phyloP scores from a whole-genome alignment of 768 basidiomycete species.

The Boletus rex-veris region DNA sequence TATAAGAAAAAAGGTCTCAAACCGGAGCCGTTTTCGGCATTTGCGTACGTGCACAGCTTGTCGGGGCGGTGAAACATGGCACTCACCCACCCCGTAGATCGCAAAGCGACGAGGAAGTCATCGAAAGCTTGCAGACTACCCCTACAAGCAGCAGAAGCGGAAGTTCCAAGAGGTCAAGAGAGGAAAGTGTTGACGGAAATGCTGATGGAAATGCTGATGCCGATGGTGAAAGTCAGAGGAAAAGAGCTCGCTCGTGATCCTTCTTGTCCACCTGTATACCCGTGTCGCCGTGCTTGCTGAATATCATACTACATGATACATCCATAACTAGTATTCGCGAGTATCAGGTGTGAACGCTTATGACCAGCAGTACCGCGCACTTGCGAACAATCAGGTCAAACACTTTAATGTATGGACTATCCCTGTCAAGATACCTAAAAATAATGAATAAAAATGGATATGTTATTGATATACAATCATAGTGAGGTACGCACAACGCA shows the following conservation, averaged over 20 bases:
- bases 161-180: slow-evolving; percentile 15
- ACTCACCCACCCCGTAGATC: slow-evolving; percentile 12
- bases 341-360: background rate
- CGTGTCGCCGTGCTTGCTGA: background rate
- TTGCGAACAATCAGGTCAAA: background rate
- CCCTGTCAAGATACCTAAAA: background rate
- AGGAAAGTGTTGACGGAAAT: background rate
- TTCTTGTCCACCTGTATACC: background rate
- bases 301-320: background rate
- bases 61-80: background rate
- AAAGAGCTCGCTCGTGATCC: slow-evolving; percentile 15
- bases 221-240: slow-evolving; percentile 2
- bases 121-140: slow-evolving; percentile 26
- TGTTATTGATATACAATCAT: slow-evolving; percentile 5
- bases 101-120: slow-evolving; percentile 23
- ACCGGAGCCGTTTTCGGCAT: slow-evolving; percentile 20
- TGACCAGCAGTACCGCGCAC: background rate
- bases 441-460: background rate
- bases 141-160: slow-evolving; percentile 17
- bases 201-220: slow-evolving; percentile 1
- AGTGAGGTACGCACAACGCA: slow-evolving; percentile 26
- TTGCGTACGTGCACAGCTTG: slow-evolving; percentile 17
- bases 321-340: background rate
- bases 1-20: slow-evolving; percentile 5
- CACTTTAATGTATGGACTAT: background rate